Evolutionary conservation across 192 early-diverging fungal genomes (phyloP), one percentile per base, ranked within the genome.

Genomic region (Ambispora gerdemannii): DNA sequence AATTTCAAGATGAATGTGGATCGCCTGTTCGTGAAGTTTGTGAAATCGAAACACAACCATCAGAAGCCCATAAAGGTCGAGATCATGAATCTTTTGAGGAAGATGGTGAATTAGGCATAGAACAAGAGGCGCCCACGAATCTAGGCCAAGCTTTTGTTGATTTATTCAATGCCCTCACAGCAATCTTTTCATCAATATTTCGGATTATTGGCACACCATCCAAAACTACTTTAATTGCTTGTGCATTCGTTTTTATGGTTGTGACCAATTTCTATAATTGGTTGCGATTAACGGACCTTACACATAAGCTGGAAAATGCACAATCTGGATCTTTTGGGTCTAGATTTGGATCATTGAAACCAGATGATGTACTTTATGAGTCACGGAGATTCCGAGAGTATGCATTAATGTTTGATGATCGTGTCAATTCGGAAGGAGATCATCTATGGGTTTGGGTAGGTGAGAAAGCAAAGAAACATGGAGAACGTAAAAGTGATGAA

Each of bases 1-100:
- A 78, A 34, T 86, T 82, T 58, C n/a, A 30, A 47, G 68, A 60
- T 35, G 55, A 70, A 47, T 10, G 17, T 15, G 27, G 35, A 13
- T 35, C 53, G 22, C 35, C 67, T 33, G 34, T 56, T 38, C 52
- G 35, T 35, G 53, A 59, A 24, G 15, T 1, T 25, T 10, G 10
- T 2, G 52, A 27, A 30, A n/a, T 38, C 2, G 33, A 38, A n/a
- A 17, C 22, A 10, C 22, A 38, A 70, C 19, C 11, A 10, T 51
- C 25, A 17, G 15, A 47, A 43, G 25, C 28, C 24, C n/a, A 32
- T 24, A 31, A n/a, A 32, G 38, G 38, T 7, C 32, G 31, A 32
- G 4, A 43, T 4, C 25, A 52, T n/a, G 32, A 20, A 17, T 49
- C 20, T 19, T 4, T 6, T 25, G 22, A 66, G 1, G 32, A 69